A percentile compares a stretch with the other conserved stretches of the same genome.
Evolutionary conservation across 108 stramenopile species (phyloP).

Genomic region (Nitzschia sp.): DNA sequence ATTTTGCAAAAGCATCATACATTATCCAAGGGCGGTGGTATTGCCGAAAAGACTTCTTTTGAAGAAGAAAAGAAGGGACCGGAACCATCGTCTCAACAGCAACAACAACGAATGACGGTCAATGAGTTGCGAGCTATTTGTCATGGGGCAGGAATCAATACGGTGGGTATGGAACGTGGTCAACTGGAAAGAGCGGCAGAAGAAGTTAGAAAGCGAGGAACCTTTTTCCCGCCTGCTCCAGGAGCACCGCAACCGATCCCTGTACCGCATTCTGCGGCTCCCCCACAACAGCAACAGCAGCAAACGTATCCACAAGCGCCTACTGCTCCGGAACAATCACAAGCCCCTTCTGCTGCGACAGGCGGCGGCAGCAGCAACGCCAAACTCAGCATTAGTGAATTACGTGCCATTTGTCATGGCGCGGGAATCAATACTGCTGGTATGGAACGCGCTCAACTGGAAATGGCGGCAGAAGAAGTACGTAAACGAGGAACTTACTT

Average conservation of each 20-base stretch:
- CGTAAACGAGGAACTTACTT: constrained; percentile 40
- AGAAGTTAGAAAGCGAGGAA: constrained; percentile 43
- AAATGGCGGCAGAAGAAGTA: constrained; percentile 54
- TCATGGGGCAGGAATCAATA: constrained; percentile 81
- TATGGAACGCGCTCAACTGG: constrained; percentile 85
- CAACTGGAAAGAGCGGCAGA: constrained; percentile 70
- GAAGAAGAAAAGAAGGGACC: constrained; percentile 34
- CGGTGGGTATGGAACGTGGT: constrained; percentile 81
- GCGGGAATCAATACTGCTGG: constrained; percentile 80
- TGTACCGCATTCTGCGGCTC: not conserved
- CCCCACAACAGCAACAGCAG: constrained; percentile 5
- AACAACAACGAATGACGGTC: constrained; percentile 18
- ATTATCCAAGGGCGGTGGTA: not conserved
- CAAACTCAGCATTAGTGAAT: constrained; percentile 40
- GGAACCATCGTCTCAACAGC: not conserved
- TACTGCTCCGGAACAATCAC: not conserved
- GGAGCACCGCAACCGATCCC: not conserved
- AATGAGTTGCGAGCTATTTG: constrained; percentile 78
- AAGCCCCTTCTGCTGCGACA: not conserved
- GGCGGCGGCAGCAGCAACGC: not conserved
- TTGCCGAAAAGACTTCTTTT: not conserved
- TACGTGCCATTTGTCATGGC: constrained; percentile 83
- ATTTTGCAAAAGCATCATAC: constrained; percentile 40
- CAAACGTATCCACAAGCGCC: not conserved
- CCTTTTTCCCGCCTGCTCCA: constrained; percentile 23